Percentiles rank a stretch among this genome's conserved stretches.
phyloP scores from a whole-genome alignment of 306 rosid genomes.

The Cicer pinnatifidum region DNA sequence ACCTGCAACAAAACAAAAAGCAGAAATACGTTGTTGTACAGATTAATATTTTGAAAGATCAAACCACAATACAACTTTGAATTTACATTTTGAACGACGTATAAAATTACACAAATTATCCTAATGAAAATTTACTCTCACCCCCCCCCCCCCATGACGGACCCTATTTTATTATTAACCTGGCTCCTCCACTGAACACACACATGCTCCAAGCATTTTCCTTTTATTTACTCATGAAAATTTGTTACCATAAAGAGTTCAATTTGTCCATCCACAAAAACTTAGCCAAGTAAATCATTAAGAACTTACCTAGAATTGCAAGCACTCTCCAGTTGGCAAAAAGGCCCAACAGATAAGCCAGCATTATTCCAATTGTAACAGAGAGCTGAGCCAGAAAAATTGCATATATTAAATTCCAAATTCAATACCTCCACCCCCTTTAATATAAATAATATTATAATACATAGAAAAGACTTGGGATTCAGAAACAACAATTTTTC shows the following conservation, averaged over 20 bases:
- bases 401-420: conserved; percentile 10
- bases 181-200: conserved; percentile 19
- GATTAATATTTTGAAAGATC: conserved; percentile 33
- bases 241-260: neutral
- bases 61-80: conserved; percentile 22
- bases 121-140: conserved; percentile 7
- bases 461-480: neutral
- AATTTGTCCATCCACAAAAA: conserved; percentile 35
- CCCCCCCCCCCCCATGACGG: neutral
- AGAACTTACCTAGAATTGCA: conserved; percentile 75
- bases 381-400: conserved; percentile 59
- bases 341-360: conserved; percentile 79
- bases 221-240: conserved; percentile 1
- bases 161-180: conserved; percentile 26
- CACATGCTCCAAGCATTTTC: neutral
- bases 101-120: neutral
- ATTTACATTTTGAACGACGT: conserved; percentile 1
- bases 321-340: conserved; percentile 80
- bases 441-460: neutral
- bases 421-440: conserved; percentile 3
- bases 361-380: conserved; percentile 74
- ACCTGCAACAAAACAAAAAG: conserved; percentile 59
- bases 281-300: conserved; percentile 24
- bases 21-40: conserved; percentile 33
- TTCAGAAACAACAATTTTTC: conserved; percentile 34